Base-by-base conservation (phyloP, 352 stramenopile species). In the Elongisporangium anandrum region DNA sequence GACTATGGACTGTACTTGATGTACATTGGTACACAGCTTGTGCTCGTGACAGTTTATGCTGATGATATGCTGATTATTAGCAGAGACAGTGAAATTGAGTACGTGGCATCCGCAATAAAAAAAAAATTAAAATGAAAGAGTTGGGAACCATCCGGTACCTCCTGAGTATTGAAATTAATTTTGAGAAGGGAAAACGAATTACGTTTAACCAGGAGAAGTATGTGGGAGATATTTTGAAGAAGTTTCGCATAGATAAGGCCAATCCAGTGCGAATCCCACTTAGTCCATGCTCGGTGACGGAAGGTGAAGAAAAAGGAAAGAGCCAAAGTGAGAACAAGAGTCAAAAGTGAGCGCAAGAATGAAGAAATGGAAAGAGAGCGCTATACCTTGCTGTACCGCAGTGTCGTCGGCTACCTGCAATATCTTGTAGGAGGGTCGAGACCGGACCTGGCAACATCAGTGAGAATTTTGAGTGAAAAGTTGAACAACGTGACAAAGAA, bases 331-430 rank as follows among this genome's bases (percentile, higher is more conserved):
- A 15, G 12, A 45, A 17, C 4, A 12, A 45, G 2, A 45, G 9
- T 45, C 10, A 17, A 41, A 41, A 41, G 29, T 8, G 9, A 39
- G 34, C 34, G 8, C 51, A 56, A 65, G n/a, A 23, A 60, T n/a
- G n/a, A n/a, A 29, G 60, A 60, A 2, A 16, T 65, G 53, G 10
- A 61, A 22, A 57, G 34, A 34, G 38, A 58, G 61, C 47, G 50
- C 20, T 21, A 59, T 24, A 60, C 10, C 38, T 50, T 61, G 54
- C 53, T 54, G 53, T 65, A 65, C 60, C 54, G 54, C 24, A 65
- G 54, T 45, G 23, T 65, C 17, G 49, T 65, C 3, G 54, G 60
- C 39, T 65, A 38, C 41, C 50, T 61, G 38, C 49, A 58, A 45
- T 61, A 65, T 10, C 57, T 66, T 24, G 54, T 66, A 5, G 61